These are phyloP conservation scores for Cystoderma amianthinum DNA, from an alignment of 768 basidiomycete genomes.

Conservation along the genomic window DNA sequence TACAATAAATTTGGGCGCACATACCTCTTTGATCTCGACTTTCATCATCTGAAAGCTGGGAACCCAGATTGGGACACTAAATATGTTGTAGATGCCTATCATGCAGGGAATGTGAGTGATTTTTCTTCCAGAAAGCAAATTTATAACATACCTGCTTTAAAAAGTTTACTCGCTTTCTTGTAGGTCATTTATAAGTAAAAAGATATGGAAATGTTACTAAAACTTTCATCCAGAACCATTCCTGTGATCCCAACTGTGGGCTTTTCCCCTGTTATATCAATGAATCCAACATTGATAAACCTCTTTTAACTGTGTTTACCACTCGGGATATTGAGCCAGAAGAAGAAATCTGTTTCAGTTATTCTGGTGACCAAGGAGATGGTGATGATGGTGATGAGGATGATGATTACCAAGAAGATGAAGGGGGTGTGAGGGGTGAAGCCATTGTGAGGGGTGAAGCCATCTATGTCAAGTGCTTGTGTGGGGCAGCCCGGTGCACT, in stretches of 20 bases:
- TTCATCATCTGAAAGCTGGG: constrained; percentile 48
- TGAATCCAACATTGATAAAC: constrained; percentile 66
- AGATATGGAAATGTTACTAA: not conserved
- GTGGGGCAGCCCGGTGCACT: constrained; percentile 45
- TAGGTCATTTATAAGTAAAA: no score
- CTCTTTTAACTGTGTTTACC: constrained; percentile 64
- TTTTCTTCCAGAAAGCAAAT: no score
- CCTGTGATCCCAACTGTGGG: constrained; percentile 79
- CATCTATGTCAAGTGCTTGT: constrained; percentile 41
- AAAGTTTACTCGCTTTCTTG: constrained; percentile 94
- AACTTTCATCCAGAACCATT: constrained; percentile 63
- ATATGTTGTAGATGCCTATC: constrained; percentile 81
- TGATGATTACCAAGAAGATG: constrained; percentile 26
- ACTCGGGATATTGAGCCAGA: constrained; percentile 50
- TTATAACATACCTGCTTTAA: no score
- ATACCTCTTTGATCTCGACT: constrained; percentile 82
- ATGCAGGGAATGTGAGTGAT: constrained; percentile 70
- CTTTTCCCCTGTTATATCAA: constrained; percentile 75
- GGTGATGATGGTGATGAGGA: constrained; percentile 28
- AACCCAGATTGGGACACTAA: constrained; percentile 28
- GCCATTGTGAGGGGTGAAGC: constrained; percentile 20
- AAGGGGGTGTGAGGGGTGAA: no score
- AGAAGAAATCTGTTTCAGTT: constrained; percentile 77
- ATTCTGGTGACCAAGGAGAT: no score
- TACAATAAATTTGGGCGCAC: constrained; percentile 72